A percentile compares a stretch with the other conserved stretches of the same genome.
Evolutionary conservation across 805 yeast species (phyloP).

Genomic region (Grigorovia jiainica): DNA sequence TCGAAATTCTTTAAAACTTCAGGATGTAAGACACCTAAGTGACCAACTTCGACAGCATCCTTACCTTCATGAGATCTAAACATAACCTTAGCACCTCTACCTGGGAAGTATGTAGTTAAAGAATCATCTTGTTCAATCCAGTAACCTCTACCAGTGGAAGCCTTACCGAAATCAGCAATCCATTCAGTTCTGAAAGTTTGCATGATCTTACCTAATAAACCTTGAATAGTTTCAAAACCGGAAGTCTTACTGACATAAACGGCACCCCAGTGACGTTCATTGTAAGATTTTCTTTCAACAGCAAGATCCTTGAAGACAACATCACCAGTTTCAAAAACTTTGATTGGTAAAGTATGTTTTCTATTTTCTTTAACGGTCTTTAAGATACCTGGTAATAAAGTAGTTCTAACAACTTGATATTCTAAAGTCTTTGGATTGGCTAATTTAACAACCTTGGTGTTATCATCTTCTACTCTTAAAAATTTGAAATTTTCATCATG

Average conservation of each 20-base stretch:
- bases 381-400: slow-evolving; percentile 85
- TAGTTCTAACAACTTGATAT: slow-evolving; percentile 95
- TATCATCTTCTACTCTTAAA: slow-evolving; percentile 65
- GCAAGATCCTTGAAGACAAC: slow-evolving; percentile 74
- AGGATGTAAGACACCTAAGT: slow-evolving; percentile 92
- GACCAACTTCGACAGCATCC: slow-evolving; percentile 56
- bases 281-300: slow-evolving; percentile 81
- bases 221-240: slow-evolving; percentile 91
- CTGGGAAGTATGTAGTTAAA: slow-evolving; percentile 81
- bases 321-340: slow-evolving; percentile 93
- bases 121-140: slow-evolving; percentile 70
- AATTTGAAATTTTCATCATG: slow-evolving; percentile 94
- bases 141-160: slow-evolving; percentile 59
- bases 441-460: slow-evolving; percentile 72
- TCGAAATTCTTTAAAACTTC: slow-evolving; percentile 81
- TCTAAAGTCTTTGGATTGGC: slow-evolving; percentile 96
- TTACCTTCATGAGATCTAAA: slow-evolving; percentile 58
- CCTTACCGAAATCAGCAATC: slow-evolving; percentile 45
- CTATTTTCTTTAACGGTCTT: slow-evolving; percentile 95
- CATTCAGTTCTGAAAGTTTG: slow-evolving; percentile 87
- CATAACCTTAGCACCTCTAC: slow-evolving; percentile 87
- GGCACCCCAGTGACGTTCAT: slow-evolving; percentile 93
- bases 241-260: slow-evolving; percentile 89
- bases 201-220: slow-evolving; percentile 89
- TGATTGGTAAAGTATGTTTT: slow-evolving; percentile 88